Evolutionary conservation across 306 rosid genomes (phyloP).

Genomic region (Pachyrhizus erosus): DNA sequence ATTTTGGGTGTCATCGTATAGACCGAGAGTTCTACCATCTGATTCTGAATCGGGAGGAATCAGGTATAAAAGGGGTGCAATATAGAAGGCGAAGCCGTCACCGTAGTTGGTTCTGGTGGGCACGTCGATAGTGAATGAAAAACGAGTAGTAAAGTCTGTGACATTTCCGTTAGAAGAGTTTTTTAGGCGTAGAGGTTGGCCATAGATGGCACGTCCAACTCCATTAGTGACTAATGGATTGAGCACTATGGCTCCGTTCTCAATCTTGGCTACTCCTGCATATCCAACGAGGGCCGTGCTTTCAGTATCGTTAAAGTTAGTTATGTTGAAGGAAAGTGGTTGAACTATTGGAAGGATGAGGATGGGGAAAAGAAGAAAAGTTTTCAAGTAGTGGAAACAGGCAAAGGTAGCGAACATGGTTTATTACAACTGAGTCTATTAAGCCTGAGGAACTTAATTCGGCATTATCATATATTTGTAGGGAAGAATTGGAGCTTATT

Average conservation of each 20-base stretch:
- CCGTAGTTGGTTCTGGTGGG: not conserved
- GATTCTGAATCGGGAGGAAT: constrained; percentile 20
- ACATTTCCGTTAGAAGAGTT: not conserved
- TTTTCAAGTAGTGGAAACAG: not conserved
- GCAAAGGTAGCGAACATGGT: not conserved
- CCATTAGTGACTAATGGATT: not conserved
- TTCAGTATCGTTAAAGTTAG: constrained; percentile 14
- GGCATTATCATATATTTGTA: not conserved
- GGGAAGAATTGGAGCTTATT: too few relatives aligned
- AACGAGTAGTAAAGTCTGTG: constrained; percentile 33
- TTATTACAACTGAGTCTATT: not conserved
- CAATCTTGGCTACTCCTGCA: not conserved
- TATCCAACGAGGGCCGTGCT: not conserved
- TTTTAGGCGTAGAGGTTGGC: constrained; percentile 32
- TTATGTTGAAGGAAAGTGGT: not conserved
- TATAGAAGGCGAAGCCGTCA: constrained; percentile 43
- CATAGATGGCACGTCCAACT: constrained; percentile 34
- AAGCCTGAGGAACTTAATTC: not conserved
- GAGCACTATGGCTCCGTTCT: constrained; percentile 35
- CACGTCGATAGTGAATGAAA: not conserved
- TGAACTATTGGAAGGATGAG: not conserved
- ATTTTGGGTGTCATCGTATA: too few relatives aligned
- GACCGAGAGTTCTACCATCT: too few relatives aligned
- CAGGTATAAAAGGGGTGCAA: not conserved
- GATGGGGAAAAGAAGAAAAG: not conserved